Base-by-base conservation (phyloP, 1,284 basidiomycete species). In the Irpex rosettiformis region DNA sequence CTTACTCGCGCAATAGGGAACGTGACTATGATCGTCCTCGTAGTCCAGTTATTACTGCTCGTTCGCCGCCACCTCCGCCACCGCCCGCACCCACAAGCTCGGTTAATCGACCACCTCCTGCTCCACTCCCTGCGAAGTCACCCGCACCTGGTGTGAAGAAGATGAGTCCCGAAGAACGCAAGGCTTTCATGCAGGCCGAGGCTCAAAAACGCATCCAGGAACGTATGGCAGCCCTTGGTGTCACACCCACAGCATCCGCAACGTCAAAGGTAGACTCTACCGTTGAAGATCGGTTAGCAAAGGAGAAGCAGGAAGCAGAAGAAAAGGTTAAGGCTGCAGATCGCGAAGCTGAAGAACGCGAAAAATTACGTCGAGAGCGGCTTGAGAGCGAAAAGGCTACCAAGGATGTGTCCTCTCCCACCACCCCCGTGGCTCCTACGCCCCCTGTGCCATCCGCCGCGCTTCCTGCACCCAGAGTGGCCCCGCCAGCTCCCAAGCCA, bases 101-200 rank as follows among this genome's bases (percentile, higher is more conserved):
- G 69, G 45, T 77, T 72, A 52, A 73, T 73, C 70, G 73, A 21
- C 55, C 79, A 0, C 74, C 82, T 0, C 70, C 84, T 1, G 73
- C 85, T 0, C 76, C 84, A 0, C 76, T 84, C 0, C 72, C 83
- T 1, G 64, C 77, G 8, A 73, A 79, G 1, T 80, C 84, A 7
- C 80, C 87, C 7, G 79, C 80, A 0, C 74, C 81, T 5, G 74
- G 73, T 8, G 73, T 77, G 52, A 90, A 90, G 72, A 88, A 83
- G 61, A 93, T 98, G 91, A 89, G 93, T 0, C 77, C 88, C 0
- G 94, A 90, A 64, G 93, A 98, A 69, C 86, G 93, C 8, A 79
- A 84, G 57, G 93, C 91, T 0, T 94, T 82, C 69, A 85, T 93
- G 63, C 86, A 86, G 18, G 87, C 86, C 2, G 88, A 97, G 71